Evolutionary conservation across 371 early-diverging fungal genomes (phyloP), one percentile per base, ranked within the genome.

Genomic region (Mucor piriformis): DNA sequence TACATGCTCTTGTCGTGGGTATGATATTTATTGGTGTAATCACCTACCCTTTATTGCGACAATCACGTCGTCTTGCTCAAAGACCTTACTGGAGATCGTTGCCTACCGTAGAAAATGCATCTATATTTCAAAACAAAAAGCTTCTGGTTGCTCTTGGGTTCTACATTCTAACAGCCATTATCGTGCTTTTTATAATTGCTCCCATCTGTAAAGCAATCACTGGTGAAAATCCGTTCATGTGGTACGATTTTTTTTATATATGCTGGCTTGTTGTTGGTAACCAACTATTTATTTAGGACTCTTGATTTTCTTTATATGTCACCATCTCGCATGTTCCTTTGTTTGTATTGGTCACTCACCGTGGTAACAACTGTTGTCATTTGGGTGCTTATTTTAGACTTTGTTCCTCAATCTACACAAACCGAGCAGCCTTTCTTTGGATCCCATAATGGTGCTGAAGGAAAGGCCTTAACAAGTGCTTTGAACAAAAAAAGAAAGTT

Each of bases 401-500:
- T 77, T 46, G 40, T 64, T n/a, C 72, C 73, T 6, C 57, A 64
- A 1, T 54, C 66, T 20, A n/a, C 38, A 0, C 64, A 57, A 20
- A 38, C 55, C 15, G 73, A 79, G 21, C 49, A 34, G n/a, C 49
- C 61, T 6, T 53, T 57, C 46, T 59, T 46, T 24, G 46, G 46
- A 46, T 46, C 46, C 1, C 8, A 46, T 46, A 40, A 40, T 27
- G 53, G 53, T n/a, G 53, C 37, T 4, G 69, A 69, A 44, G 63
- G 56, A 25, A 77, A 72, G 49, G 38, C 33, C n/a, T 38, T 85
- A 49, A 85, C 84, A 44, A 71, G 70, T 32, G 62, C 86, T 3
- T 61, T 88, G 29, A 88, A 88, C 66, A 77, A 82, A 55, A 82
- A 86, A 25, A 84, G 97, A 66, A 97, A 97, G 70, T 81, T 90